A percentile compares a stretch with the other conserved stretches of the same genome.
Evolutionary conservation across 2,329 filamentous ascomycete genomes (phyloP).

Genomic region (Dactylella cylindrospora): DNA sequence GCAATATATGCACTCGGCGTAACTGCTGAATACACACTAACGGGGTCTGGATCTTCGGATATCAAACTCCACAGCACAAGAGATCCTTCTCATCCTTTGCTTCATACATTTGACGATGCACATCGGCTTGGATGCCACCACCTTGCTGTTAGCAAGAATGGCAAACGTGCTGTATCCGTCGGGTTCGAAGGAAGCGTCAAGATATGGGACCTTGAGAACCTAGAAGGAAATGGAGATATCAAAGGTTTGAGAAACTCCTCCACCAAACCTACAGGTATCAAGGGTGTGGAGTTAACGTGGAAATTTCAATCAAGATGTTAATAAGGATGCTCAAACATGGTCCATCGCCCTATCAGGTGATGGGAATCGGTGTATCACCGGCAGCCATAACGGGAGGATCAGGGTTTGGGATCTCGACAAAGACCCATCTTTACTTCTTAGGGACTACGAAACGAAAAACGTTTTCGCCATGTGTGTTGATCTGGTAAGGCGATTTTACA

Average conservation of each 20-base stretch:
- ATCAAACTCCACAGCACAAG: constrained; percentile 77
- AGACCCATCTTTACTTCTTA: constrained; percentile 64
- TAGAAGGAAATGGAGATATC: constrained; percentile 61
- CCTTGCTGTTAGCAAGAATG: constrained; percentile 69
- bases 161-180: constrained; percentile 71
- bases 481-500: constrained; percentile 57
- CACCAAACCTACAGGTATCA: background rate
- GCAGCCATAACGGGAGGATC: constrained; percentile 82
- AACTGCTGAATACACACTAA: constrained; percentile 72
- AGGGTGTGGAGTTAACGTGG: background rate
- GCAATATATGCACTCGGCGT: constrained; percentile 83
- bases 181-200: constrained; percentile 89
- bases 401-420: constrained; percentile 76
- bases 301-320: constrained; percentile 30
- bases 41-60: constrained; percentile 78
- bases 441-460: constrained; percentile 86
- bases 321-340: constrained; percentile 66
- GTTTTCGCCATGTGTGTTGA: constrained; percentile 90
- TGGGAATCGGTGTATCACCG: constrained; percentile 80
- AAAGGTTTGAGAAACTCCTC: constrained; percentile 52
- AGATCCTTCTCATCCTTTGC: constrained; percentile 70
- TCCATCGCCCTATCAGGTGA: constrained; percentile 81
- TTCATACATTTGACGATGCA: constrained; percentile 74
- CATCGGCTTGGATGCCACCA: constrained; percentile 93
- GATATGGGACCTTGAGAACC: constrained; percentile 69